Evolutionary conservation across 768 basidiomycete genomes (phyloP).

Genomic region (Podaxis sp.): DNA sequence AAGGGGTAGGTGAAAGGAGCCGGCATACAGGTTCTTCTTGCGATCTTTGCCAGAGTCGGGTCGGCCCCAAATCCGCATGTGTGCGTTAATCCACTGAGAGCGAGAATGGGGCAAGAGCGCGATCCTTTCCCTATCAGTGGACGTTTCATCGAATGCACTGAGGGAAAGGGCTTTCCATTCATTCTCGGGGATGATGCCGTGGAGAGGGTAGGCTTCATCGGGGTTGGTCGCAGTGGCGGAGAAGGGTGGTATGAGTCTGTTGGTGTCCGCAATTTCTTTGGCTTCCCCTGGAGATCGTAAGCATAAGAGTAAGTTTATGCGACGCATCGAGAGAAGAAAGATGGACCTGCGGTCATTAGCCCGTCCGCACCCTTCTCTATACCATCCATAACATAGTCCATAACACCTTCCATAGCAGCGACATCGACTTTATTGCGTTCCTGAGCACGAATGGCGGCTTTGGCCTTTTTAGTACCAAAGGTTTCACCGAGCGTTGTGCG

Average conservation of each 20-base stretch:
- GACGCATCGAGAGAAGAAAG: background rate
- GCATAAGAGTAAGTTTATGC: slow-evolving; percentile 5
- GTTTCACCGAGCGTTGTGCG: slow-evolving; percentile 83
- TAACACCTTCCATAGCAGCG: slow-evolving; percentile 82
- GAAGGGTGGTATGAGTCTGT: slow-evolving; percentile 76
- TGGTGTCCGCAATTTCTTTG: slow-evolving; percentile 58
- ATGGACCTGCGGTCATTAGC: slow-evolving; percentile 68
- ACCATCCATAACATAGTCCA: slow-evolving; percentile 76
- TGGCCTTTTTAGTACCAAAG: slow-evolving; percentile 95
- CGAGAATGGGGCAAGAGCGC: slow-evolving; percentile 60
- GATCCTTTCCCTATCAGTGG: slow-evolving; percentile 45
- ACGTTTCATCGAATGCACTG: slow-evolving; percentile 52
- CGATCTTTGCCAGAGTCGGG: slow-evolving; percentile 50
- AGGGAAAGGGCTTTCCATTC: slow-evolving; percentile 77
- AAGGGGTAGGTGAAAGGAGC: slow-evolving; percentile 16
- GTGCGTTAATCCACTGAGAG: slow-evolving; percentile 72
- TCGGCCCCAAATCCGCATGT: slow-evolving; percentile 45
- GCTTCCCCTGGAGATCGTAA: slow-evolving; percentile 54
- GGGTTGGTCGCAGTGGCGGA: slow-evolving; percentile 65
- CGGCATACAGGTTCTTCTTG: slow-evolving; percentile 58
- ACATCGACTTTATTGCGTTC: slow-evolving; percentile 92
- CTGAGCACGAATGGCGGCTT: slow-evolving; percentile 76
- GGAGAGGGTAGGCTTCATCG: slow-evolving; percentile 71
- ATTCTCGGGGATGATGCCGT: slow-evolving; percentile 74
- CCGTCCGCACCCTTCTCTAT: slow-evolving; percentile 74